phyloP scores from a whole-genome alignment of 2,329 filamentous ascomycete species.

The Calonectria crousiana region DNA sequence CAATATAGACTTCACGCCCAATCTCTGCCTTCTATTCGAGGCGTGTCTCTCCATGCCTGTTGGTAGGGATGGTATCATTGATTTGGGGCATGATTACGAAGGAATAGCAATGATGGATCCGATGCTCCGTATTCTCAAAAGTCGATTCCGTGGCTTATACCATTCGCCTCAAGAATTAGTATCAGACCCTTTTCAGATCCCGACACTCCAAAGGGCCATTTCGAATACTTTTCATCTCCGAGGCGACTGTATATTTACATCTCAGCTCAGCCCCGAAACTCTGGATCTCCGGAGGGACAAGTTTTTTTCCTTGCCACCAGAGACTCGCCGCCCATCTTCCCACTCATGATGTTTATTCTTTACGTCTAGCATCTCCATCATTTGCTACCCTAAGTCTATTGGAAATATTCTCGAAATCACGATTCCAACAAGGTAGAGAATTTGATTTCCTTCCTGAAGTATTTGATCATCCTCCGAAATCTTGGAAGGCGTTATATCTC shows the following conservation, averaged over 20 bases:
- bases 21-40: slow-evolving; percentile 21
- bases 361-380: slow-evolving; percentile 27
- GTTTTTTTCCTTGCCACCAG: slow-evolving; percentile 25
- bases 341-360: slow-evolving; percentile 16
- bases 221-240: background rate
- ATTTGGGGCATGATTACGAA: slow-evolving; percentile 34
- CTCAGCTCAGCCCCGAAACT: background rate
- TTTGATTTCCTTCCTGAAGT: slow-evolving; percentile 26
- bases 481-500: slow-evolving; percentile 22
- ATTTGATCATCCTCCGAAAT: slow-evolving; percentile 6
- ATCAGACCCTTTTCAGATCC: slow-evolving; percentile 22
- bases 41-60: slow-evolving; percentile 24
- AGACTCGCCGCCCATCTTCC: slow-evolving; percentile 29
- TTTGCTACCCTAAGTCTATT: slow-evolving; percentile 20
- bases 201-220: slow-evolving; percentile 11
- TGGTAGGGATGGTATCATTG: background rate
- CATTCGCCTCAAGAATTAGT: background rate
- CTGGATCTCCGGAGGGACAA: background rate
- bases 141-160: too few species aligned
- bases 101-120: background rate
- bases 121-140: background rate
- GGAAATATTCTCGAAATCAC: slow-evolving; percentile 32
- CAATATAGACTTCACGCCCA: background rate
- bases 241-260: slow-evolving; percentile 7
- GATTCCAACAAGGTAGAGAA: slow-evolving; percentile 21